Conservation (phyloP, 805 yeast species). For the Hanseniaspora mollemarum region DNA sequence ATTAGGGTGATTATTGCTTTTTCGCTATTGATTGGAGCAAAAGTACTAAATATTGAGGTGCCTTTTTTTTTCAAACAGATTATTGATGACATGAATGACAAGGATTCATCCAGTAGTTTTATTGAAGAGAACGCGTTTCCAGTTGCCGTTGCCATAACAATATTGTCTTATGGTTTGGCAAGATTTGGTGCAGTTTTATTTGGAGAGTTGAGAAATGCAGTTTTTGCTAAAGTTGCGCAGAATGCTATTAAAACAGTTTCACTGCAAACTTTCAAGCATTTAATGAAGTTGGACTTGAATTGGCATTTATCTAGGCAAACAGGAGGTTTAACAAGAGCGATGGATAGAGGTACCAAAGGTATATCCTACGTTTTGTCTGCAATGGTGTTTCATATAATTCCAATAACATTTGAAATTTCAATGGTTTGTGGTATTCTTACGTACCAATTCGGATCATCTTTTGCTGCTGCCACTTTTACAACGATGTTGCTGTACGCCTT, state of each 20-base stretch:
- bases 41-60: constrained; percentile 83
- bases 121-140: constrained; percentile 49
- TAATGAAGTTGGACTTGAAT: constrained; percentile 71
- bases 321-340: constrained; percentile 91
- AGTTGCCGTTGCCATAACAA: constrained; percentile 45
- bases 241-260: constrained; percentile 87
- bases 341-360: constrained; percentile 96
- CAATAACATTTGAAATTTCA: constrained; percentile 81
- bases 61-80: constrained; percentile 87
- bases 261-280: constrained; percentile 69
- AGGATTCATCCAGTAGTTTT: constrained; percentile 46
- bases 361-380: constrained; percentile 85
- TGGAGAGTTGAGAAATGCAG: constrained; percentile 90
- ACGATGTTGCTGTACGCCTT: constrained; percentile 84
- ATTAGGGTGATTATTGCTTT: constrained; percentile 68
- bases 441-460: constrained; percentile 77
- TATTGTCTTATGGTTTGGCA: constrained; percentile 85
- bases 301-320: constrained; percentile 89
- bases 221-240: constrained; percentile 92
- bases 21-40: constrained; percentile 61
- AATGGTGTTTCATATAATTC: constrained; percentile 94
- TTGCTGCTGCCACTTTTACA: constrained; percentile 75
- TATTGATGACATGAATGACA: constrained; percentile 87
- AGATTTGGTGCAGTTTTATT: constrained; percentile 88
- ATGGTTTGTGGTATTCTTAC: constrained; percentile 90